Conservation (phyloP, 2,329 filamentous ascomycete genomes). For the Rosellinia necatrix region DNA sequence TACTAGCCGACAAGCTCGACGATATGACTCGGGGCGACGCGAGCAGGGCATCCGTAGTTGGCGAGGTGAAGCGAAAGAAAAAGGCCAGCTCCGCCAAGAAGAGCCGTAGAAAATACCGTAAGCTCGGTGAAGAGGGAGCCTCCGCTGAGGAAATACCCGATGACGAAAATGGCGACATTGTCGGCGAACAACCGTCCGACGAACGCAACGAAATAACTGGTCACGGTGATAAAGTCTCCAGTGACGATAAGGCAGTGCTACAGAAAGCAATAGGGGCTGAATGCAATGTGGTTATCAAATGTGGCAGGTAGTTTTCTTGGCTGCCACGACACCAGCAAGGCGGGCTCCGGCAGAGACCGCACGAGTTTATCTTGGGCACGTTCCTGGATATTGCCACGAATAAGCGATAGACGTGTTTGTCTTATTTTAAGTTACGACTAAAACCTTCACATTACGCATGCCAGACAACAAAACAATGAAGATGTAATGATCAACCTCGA, state of each 20-base stretch:
- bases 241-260: neutral
- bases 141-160: constrained; percentile 35
- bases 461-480: constrained; percentile 51
- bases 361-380: neutral
- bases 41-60: constrained; percentile 69
- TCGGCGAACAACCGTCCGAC: constrained; percentile 20
- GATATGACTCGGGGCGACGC: constrained; percentile 71
- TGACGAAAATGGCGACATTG: constrained; percentile 23
- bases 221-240: neutral
- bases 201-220: constrained; percentile 13
- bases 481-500: constrained; percentile 63
- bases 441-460: constrained; percentile 38
- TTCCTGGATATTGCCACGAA: constrained; percentile 1
- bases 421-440: constrained; percentile 18
- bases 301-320: too few relatives aligned
- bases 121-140: constrained; percentile 54
- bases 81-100: constrained; percentile 82
- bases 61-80: constrained; percentile 66
- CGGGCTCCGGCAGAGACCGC: neutral
- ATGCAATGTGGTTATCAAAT: neutral
- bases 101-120: constrained; percentile 76
- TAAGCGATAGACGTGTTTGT: neutral
- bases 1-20: constrained; percentile 78
- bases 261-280: constrained; percentile 9
- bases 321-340: too few relatives aligned